Evolutionary conservation across 2,329 filamentous ascomycete species (phyloP), one percentile per base, ranked within the genome.

Genomic region (Hypoxylon sp.): DNA sequence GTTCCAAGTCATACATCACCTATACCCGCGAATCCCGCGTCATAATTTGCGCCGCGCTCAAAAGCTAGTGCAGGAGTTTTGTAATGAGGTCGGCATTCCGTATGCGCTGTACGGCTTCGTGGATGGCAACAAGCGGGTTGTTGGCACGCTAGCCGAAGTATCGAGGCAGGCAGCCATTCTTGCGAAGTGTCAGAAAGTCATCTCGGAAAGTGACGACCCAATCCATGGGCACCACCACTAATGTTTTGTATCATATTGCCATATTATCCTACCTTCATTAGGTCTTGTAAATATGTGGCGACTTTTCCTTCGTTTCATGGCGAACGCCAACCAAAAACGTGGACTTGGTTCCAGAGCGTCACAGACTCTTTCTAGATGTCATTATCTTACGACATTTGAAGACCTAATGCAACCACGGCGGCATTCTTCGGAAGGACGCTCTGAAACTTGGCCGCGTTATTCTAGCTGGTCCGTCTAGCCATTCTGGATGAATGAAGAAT

Each of bases 21-120:
- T 97, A 20, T 97, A 90, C 75, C 93, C 93, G 1, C 87, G 93
- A 9, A 88, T 97, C 66, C 93, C 93, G 8, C 85, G 93, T 42
- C 93, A 97, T 77, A 97, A 97, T 76, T 84, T 97, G 53, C 89
- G 93, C 48, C 82, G 81, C 61, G 86, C 90, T 3, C 93, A 96
- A 79, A 88, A 85, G 71, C 82, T 96, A 33, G 92, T 97, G 8
- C 84, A 90, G 72, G 88, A 92, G 46, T 97, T 96, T 73, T 97
- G 93, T 73, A 82, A 87, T 48, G 93, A 96, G 24, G 92, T 93
- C 0, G 89, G 87, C 14, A 92, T 97, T 60, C 92, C 92, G 1
- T 97, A 97, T 74, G 91, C 93, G 4, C 83, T 96, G 54, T 94
- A 94, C 74, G 93, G 92, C 0, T 97, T 97, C 75, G 87, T 92